Base-by-base conservation (phyloP, 805 yeast genomes). In the Suhomyces sp. region DNA sequence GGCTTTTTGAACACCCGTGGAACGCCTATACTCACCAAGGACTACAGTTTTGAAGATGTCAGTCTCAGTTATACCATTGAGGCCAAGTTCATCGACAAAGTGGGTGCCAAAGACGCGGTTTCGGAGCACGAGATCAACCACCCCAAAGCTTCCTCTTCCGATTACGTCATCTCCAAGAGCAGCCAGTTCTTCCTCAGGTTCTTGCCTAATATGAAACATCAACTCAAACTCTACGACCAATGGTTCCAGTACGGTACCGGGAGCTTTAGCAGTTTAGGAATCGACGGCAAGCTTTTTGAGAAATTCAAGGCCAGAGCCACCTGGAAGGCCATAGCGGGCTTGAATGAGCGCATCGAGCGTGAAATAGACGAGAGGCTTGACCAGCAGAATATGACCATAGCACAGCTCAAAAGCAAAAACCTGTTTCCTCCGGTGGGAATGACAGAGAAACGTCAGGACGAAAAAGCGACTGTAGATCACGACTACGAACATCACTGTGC, bases 31-130 rank as follows among this genome's bases (percentile, higher is more conserved):
- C 62, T 77, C 50, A 76, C 81, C 2, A 67, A 66, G 10, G 88
- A 84, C 64, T 65, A 73, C 43, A 59, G 73, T 7, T 64, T 66
- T 27, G 81, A 76, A 3, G 73, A 73, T 49, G 52, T 77, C 22
- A 78, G 83, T 39, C 65, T 82, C 13, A 68, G 78, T 25, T 83
- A 83, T 59, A 70, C 80, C 2, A 71, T 84, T 17, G 83, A 79
- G 53, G 82, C 83, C n/a, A 76, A 77, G 50, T 68, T 82, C 44
- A 78, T 83, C 24, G 86, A 84, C 47, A 70, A 73, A 51, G 43
- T 65, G 33, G 63, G 68, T 49, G 65, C 67, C 1, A 51, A 63
- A 40, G 60, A 57, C 21, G 63, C 72, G 1, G 54, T 73, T 1
- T 63, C 67, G 13, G 67, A 71, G 10, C 58, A 64, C 45, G 76